Percentiles rank a stretch among this genome's conserved stretches.
Evolutionary conservation across 1,284 basidiomycete genomes (phyloP).

Genomic region (Rhodotorula sp.): DNA sequence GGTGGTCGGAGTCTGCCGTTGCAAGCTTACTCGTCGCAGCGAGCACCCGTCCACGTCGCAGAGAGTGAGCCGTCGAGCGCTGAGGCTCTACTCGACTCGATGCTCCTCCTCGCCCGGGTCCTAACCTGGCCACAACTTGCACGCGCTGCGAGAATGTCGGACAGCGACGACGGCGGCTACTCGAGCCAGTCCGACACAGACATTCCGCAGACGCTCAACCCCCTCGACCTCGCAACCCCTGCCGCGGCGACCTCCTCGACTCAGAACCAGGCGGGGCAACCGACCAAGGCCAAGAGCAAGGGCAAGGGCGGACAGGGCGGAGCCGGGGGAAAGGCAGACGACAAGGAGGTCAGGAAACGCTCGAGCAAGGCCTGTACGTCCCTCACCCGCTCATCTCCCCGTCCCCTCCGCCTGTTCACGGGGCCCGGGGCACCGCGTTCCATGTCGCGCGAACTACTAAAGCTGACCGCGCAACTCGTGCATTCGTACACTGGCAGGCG

Average conservation of each 20-base stretch:
- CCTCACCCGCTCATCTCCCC: neutral
- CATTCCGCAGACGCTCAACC: neutral
- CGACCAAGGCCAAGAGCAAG: constrained; percentile 8
- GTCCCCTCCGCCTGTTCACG: neutral
- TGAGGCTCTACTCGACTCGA: neutral
- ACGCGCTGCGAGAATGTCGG: neutral
- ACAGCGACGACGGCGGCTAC: constrained; percentile 8
- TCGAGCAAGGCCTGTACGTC: constrained; percentile 32
- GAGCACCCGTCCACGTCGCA: too few relatives aligned
- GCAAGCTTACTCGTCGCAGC: too few relatives aligned
- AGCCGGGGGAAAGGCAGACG: constrained; percentile 1
- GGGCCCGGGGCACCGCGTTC: neutral
- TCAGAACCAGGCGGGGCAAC: neutral
- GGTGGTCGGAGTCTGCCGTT: too few relatives aligned
- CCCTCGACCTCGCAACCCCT: neutral
- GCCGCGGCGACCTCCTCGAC: neutral
- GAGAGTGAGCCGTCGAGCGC: neutral
- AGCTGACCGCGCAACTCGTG: too few relatives aligned
- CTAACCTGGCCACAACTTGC: neutral
- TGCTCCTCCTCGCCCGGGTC: neutral
- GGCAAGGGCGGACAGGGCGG: neutral
- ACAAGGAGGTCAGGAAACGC: constrained; percentile 21
- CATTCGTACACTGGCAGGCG: constrained; percentile 5
- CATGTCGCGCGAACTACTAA: neutral
- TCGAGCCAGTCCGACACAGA: constrained; percentile 8